Evolutionary conservation across 805 yeast genomes (phyloP).

Genomic region (Maudiozyma pseudohumilis): DNA sequence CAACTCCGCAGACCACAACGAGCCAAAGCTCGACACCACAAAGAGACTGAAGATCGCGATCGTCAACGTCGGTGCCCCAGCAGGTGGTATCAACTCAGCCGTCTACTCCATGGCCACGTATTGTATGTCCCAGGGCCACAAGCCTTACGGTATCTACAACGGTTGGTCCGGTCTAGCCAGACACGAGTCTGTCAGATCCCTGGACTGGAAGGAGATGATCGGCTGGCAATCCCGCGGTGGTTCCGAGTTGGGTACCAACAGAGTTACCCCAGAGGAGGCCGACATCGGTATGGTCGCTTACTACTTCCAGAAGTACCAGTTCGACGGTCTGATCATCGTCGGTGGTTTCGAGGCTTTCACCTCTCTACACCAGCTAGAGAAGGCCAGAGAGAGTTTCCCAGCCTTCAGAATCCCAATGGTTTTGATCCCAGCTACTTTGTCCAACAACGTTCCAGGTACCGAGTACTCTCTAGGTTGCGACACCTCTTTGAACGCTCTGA

Average conservation of each 20-base stretch:
- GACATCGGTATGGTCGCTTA: conserved; percentile 66
- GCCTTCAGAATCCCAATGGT: conserved; percentile 71
- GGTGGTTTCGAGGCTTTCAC: conserved; percentile 79
- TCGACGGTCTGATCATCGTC: conserved; percentile 62
- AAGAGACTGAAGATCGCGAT: conserved; percentile 57
- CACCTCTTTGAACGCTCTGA: conserved; percentile 61
- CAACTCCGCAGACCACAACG: conserved; percentile 57
- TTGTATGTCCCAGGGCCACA: conserved; percentile 69
- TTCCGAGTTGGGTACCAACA: conserved; percentile 72
- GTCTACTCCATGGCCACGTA: conserved; percentile 64
- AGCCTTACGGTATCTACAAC: conserved; percentile 58
- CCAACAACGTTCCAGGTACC: conserved; percentile 75
- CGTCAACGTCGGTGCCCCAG: conserved; percentile 72
- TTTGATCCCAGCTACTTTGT: conserved; percentile 68
- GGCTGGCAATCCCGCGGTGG: conserved; percentile 73
- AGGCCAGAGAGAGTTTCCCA: conserved; percentile 52
- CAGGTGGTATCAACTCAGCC: conserved; percentile 72
- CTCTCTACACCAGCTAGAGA: conserved; percentile 58
- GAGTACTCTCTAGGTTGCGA: conserved; percentile 71
- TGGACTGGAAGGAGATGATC: conserved; percentile 60
- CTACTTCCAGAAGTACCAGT: conserved; percentile 54
- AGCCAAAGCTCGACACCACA: conserved; percentile 44
- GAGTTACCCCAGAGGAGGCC: conserved; percentile 54
- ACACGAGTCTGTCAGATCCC: conserved; percentile 48
- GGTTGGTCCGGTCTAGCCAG: conserved; percentile 65